Evolutionary conservation across 2,329 filamentous ascomycete species (phyloP), one percentile per base, ranked within the genome.

Genomic region (Fusarium sp.): DNA sequence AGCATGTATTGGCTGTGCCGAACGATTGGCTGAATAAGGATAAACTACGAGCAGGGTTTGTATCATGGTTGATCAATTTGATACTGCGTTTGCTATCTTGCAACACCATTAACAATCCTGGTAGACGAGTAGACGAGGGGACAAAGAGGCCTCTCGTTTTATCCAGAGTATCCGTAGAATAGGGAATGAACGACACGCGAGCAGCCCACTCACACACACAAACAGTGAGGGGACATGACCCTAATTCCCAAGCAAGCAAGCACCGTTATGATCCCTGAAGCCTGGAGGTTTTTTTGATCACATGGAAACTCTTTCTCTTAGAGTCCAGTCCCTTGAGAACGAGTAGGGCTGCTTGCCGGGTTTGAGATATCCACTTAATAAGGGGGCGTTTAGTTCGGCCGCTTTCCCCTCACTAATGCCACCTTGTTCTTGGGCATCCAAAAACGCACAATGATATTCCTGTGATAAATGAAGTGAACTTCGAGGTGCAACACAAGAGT

Each of bases 371-470:
- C 65, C 65, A 68, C 65, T 67, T 46, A 68, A 69, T 69, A 68
- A 69, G 61, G 56, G 40, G 61, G 65, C 60, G 36, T 49, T 48
- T 68, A 69, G 65, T 55, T 47, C 52, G 48, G 51, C 34, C 56
- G 56, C 56, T 65, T 64, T 60, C 63, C 67, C 55, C 65, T 67
- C 70, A 71, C 70, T 71, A 71, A 73, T 72, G 68, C 70, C 68
- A 73, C 70, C 70, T 73, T 73, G 70, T 73, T 60, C 60, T 73
- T 68, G 54, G 63, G 68, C 62, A 60, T 30, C 62, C 47, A 68
- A 47, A 54, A 59, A 40, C 59, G 23, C 52, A 46, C 42, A 56
- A 47, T 44, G 38, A 67, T 54, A 21, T 53, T 45, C 65, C 38
- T n/a, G 24, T 12, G 20, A 19, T 54, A n/a, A 58, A 38, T 65